Evolutionary conservation across 1,139 yeast species (phyloP), one percentile per base, ranked within the genome.

Genomic region (Komagataea norvegica): DNA sequence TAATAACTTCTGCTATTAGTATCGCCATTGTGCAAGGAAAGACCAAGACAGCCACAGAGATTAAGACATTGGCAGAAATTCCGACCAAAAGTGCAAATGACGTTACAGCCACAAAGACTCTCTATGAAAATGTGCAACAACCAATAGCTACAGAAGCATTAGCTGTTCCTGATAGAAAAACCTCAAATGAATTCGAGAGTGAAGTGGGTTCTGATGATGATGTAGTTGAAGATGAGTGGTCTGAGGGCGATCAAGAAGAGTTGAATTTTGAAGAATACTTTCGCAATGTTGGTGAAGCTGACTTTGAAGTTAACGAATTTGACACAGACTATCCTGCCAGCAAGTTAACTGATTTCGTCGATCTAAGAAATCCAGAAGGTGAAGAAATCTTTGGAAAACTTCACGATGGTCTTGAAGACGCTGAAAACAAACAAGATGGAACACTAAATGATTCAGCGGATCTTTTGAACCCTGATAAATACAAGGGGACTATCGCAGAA

Each of bases 31-130:
- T 11, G 24, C 10, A 21, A 21, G 24, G 11, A 31, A 16, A n/a
- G 20, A 37, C 41, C 8, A n/a, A 26, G 25, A 43, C 46, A 6
- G 29, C 38, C 22, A 43, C 44, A 2, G 39, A 40, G 40, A 28
- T 38, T 8, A 29, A 19, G 31, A 36, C 43, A 6, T 15, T 39
- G 13, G 39, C 43, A 9, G 37, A 36, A 27, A 16, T 24, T 18
- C 36, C 34, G 3, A 29, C 35, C 9, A 17, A 6, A 2, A 22
- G 28, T 16, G 16, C 31, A 4, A 8, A n/a, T 3, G 29, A 28
- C 14, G 22, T 31, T 8, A 6, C 22, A 19, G 36, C 34, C 23
- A 39, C 41, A 11, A 21, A 34, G 21, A 37, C 41, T 1, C 13
- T 36, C 4, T 32, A 34, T 25, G 31, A 31, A n/a, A 29, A 34